Conservation (phyloP, 192 early-diverging fungal genomes). For the Coemansia biformis region DNA sequence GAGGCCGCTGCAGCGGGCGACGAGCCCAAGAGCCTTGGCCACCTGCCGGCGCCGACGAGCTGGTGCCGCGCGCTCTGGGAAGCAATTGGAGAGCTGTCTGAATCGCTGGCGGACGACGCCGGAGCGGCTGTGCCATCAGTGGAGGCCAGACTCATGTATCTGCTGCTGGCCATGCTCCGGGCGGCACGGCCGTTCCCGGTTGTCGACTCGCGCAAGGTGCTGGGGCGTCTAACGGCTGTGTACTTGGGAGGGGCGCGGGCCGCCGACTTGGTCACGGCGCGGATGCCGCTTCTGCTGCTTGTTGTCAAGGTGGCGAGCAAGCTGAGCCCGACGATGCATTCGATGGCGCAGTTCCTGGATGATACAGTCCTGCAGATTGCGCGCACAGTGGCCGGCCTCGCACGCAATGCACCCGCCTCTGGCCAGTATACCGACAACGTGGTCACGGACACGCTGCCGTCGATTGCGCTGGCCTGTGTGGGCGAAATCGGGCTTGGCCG, state of each 20-base stretch:
- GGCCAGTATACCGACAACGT: background rate
- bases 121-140: slow-evolving; percentile 5
- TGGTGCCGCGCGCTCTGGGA: slow-evolving; percentile 44
- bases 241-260: background rate
- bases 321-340: slow-evolving; percentile 17
- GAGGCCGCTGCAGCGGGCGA: slow-evolving; percentile 9
- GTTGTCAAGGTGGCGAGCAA: slow-evolving; percentile 13
- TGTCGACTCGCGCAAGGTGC: slow-evolving; percentile 16
- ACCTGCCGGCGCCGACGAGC: slow-evolving; percentile 30
- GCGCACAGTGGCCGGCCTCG: background rate
- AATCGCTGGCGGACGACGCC: slow-evolving; percentile 4
- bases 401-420: background rate
- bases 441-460: slow-evolving; percentile 6
- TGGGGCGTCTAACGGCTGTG: slow-evolving; percentile 11
- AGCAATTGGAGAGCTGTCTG: slow-evolving; percentile 15
- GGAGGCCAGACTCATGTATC: slow-evolving; percentile 12
- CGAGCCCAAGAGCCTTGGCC: slow-evolving; percentile 25
- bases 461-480: slow-evolving; percentile 13
- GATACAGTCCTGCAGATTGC: slow-evolving; percentile 13
- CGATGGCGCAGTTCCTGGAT: slow-evolving; percentile 19
- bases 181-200: slow-evolving; percentile 25
- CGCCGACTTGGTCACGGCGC: background rate
- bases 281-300: slow-evolving; percentile 20
- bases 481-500: slow-evolving; percentile 14
- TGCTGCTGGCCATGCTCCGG: slow-evolving; percentile 17